phyloP scores from a whole-genome alignment of 2,329 filamentous ascomycete genomes.

The Clonostachys byssicola region DNA sequence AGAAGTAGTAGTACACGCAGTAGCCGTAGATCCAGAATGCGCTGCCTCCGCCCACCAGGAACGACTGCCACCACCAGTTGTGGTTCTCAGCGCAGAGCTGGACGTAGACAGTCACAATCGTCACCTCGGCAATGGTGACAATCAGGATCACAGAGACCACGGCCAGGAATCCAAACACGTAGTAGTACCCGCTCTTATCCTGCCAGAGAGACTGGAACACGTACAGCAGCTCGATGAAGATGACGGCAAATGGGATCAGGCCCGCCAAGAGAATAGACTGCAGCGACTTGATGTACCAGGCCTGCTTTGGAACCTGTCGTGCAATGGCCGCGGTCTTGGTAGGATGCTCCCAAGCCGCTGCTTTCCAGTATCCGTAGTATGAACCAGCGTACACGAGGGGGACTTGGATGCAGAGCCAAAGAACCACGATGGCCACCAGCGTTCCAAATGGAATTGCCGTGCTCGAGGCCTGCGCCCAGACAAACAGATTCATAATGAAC shows the following conservation, averaged over 20 bases:
- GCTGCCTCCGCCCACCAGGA: constrained; percentile 72
- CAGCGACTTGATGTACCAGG: constrained; percentile 69
- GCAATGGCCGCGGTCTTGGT: constrained; percentile 70
- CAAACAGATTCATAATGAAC: constrained; percentile 81
- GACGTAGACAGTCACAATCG: constrained; percentile 77
- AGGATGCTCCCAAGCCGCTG: constrained; percentile 73
- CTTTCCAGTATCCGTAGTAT: constrained; percentile 68
- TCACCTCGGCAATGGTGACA: constrained; percentile 77
- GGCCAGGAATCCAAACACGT: constrained; percentile 82
- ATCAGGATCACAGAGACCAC: constrained; percentile 70
- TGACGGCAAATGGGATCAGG: constrained; percentile 77
- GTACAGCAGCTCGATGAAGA: constrained; percentile 84
- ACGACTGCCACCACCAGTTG: constrained; percentile 91
- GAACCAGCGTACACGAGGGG: constrained; percentile 79
- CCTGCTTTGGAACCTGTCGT: constrained; percentile 64
- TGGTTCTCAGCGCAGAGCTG: constrained; percentile 84
- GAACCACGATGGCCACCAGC: constrained; percentile 63
- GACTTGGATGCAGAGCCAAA: constrained; percentile 84
- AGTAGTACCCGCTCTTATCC: constrained; percentile 89
- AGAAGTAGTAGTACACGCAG: constrained; percentile 79
- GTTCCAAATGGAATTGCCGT: constrained; percentile 84
- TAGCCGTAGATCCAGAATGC: constrained; percentile 80
- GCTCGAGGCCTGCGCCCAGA: constrained; percentile 85
- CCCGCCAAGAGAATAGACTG: constrained; percentile 69
- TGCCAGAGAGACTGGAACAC: constrained; percentile 86